Base-by-base conservation (phyloP, 2,329 filamentous ascomycete genomes). In the Penicillium sp. region DNA sequence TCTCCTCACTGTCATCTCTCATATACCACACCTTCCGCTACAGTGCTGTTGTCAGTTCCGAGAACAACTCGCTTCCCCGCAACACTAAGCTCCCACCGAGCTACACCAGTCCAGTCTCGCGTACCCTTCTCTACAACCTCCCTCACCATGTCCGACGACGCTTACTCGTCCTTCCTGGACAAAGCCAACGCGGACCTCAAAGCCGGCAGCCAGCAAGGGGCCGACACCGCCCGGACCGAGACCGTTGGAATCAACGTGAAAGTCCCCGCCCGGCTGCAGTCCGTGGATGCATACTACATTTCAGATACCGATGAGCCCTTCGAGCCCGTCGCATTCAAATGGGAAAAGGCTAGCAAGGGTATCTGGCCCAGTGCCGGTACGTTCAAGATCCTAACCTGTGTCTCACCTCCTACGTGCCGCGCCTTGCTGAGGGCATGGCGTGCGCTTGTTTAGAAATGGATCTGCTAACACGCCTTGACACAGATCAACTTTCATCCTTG, bases 231-330 rank as follows among this genome's bases (percentile, higher is more conserved):
- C 26, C 56, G 57, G 26, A 70, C 68, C 8, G 61, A 70, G 49
- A 62, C 69, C 6, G 70, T 76, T 28, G 65, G 74, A 54, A 46
- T 59, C 40, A 74, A 50, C 75, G 77, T 53, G 74, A 77, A 42
- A 67, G 77, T 89, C 43, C 87, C 89, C 6, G 68, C 73, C 40
- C 69, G 71, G 3, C 74, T 90, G 43, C 68, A 71, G 44, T 73
- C 76, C 40, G 71, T 77, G 41, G 74, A 85, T 47, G 78, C 76
- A 35, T 83, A 85, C 63, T 95, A 93, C 67, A 69, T 80, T 13
- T 93, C 85, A 51, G 90, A 95, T 49, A 82, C 87, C 24, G 89
- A 95, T 65, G 88, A 94, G 74, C 84, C 85, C 4, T 95, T 95
- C 68, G 82, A 86, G 65, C 81, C 82, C 3, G 87, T 95, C 5